phyloP scores from a whole-genome alignment of 2,329 filamentous ascomycete genomes.

The Cercospora beticola region DNA sequence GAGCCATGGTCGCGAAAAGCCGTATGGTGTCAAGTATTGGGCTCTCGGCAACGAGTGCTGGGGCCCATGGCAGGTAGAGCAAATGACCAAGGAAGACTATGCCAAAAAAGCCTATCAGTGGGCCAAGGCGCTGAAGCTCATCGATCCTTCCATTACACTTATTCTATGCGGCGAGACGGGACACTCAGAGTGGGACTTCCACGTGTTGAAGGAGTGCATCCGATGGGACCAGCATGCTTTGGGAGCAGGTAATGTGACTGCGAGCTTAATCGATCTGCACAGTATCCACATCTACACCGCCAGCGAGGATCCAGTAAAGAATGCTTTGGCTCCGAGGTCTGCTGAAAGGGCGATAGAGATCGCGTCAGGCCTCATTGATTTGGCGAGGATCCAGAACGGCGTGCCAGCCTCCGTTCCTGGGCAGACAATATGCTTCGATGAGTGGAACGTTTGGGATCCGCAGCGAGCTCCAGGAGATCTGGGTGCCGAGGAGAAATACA shows the following conservation, averaged over 20 bases:
- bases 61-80: constrained; percentile 65
- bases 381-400: constrained; percentile 68
- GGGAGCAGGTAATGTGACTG: constrained; percentile 45
- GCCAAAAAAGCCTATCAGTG: constrained; percentile 68
- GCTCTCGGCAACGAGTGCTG: constrained; percentile 74
- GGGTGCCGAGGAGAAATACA: constrained; percentile 73
- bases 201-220: constrained; percentile 69
- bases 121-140: constrained; percentile 70
- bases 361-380: constrained; percentile 66
- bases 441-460: constrained; percentile 84
- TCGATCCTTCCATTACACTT: constrained; percentile 67
- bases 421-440: constrained; percentile 76
- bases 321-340: constrained; percentile 63
- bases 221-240: constrained; percentile 53
- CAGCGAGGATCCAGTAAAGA: constrained; percentile 51
- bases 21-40: constrained; percentile 84
- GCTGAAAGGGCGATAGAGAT: constrained; percentile 75
- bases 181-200: constrained; percentile 67
- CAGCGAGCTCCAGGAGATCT: constrained; percentile 67
- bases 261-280: constrained; percentile 70
- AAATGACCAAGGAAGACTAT: constrained; percentile 69
- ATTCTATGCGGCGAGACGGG: constrained; percentile 74
- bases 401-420: constrained; percentile 59
- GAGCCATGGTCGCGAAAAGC: constrained; percentile 71
- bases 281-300: constrained; percentile 78